Base-by-base conservation (phyloP, 495 filamentous ascomycete species). In the Venustampulla echinocandica region DNA sequence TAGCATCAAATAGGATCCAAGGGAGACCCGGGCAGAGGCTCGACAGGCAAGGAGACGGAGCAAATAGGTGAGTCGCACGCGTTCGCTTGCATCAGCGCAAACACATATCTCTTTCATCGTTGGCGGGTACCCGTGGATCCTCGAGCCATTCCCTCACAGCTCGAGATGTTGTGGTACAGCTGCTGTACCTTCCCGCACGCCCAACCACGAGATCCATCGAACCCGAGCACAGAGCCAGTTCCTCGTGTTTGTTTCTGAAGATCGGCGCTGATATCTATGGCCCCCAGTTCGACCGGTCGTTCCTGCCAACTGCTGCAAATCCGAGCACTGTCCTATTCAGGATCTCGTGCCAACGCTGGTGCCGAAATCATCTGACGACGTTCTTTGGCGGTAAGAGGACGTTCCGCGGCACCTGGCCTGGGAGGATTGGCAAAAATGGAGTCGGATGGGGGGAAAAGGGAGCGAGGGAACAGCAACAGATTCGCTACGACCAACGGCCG, bases 331-430 rank as follows among this genome's bases (percentile, higher is more conserved):
- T 25, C 25, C 32, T 23, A 23, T 49, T 51, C 25, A 13, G 23
- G 55, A 36, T 37, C 43, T 38, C 25, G 21, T 28, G 33, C 46
- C 44, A 23, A 40, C 27, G 38, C 2, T 25, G 13, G 23, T 11
- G 28, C 34, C 10, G n/a, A 44, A 42, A 44, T 32, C 34, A 50
- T 18, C 22, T 44, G 54, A 46, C 35, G 35, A 41, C 42, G 25
- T 42, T 30, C 14, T 40, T 42, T 20, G 27, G 36, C 36, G 33
- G 10, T 30, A 40, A 40, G 25, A 20, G 20, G 32, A n/a, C n/a
- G n/a, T n/a, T n/a, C n/a, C n/a, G 25, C 30, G 42, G 22, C 51
- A 52, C 47, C 55, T 52, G 50, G 50, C 35, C 55, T 58, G 48
- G 48, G 51, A 49, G 22, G 15, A 33, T 44, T 47, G 51, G 41